phyloP scores from a whole-genome alignment of 1,284 basidiomycete genomes.

The Lentinula novae-zelandiae region DNA sequence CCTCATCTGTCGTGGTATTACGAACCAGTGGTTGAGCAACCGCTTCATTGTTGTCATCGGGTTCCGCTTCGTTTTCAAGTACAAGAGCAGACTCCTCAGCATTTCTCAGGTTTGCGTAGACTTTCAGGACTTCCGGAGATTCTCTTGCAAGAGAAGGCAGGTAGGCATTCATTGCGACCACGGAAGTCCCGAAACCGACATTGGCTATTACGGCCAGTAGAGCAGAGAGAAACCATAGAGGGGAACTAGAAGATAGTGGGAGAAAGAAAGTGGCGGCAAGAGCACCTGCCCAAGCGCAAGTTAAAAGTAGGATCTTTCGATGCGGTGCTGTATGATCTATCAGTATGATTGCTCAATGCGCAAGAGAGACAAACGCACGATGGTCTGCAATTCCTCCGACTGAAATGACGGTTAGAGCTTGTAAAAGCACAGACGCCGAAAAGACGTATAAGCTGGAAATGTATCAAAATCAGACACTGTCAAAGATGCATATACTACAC shows the following conservation, averaged over 20 bases:
- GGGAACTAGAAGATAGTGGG: constrained; percentile 62
- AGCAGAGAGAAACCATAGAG: constrained; percentile 61
- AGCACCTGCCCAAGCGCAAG: constrained; percentile 73
- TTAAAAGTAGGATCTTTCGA: constrained; percentile 73
- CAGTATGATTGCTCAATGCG: neutral
- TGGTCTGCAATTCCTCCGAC: constrained; percentile 87
- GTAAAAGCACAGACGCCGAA: constrained; percentile 80
- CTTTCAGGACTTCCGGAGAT: constrained; percentile 55
- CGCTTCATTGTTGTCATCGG: constrained; percentile 17
- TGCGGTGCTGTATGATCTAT: constrained; percentile 54
- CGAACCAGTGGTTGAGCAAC: constrained; percentile 29
- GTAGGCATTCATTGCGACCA: constrained; percentile 89
- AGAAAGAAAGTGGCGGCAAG: constrained; percentile 68
- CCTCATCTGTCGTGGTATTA: constrained; percentile 17
- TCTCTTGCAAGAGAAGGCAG: constrained; percentile 73
- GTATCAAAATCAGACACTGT: neutral
- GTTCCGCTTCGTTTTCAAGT: constrained; percentile 17
- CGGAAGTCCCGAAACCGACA: constrained; percentile 77
- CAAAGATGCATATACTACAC: constrained; percentile 19
- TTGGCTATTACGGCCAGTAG: constrained; percentile 72
- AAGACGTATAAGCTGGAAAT: constrained; percentile 74
- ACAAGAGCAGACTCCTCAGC: constrained; percentile 1
- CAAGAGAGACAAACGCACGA: constrained; percentile 45
- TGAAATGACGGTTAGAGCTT: constrained; percentile 87
- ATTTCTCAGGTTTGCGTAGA: constrained; percentile 34